These are phyloP conservation scores for Actinomortierella ambigua DNA, from an alignment of 371 early-diverging fungal genomes.

Conservation along the genomic window DNA sequence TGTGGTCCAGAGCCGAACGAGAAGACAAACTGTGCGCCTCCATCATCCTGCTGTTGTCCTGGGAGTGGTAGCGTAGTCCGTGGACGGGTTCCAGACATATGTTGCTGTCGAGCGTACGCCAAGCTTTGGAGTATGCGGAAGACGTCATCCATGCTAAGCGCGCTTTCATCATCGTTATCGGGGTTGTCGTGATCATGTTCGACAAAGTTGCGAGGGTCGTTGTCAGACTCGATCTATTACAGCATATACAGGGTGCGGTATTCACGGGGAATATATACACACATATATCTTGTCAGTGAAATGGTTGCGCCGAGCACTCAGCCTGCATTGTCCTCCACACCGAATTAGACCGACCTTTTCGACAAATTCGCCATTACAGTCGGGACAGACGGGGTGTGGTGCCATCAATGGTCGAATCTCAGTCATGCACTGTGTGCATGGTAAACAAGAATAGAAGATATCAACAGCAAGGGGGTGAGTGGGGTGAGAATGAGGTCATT, in stretches of 20 bases:
- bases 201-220: constrained; percentile 31
- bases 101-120: not conserved
- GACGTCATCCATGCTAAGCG: constrained; percentile 17
- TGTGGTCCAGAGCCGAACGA: too few species aligned
- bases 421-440: constrained; percentile 20
- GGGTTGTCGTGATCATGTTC: constrained; percentile 11
- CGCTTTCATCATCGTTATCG: constrained; percentile 10
- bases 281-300: constrained; percentile 3
- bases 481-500: not conserved
- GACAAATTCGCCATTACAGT: constrained; percentile 68
- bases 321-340: not conserved
- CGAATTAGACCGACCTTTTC: constrained; percentile 53
- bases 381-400: constrained; percentile 66
- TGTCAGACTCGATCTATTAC: constrained; percentile 27
- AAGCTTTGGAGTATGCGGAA: constrained; percentile 13
- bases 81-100: too few species aligned
- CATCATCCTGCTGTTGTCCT: constrained; percentile 1
- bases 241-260: not conserved
- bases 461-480: constrained; percentile 11
- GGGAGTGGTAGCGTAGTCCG: not conserved
- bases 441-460: too few species aligned
- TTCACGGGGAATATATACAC: constrained; percentile 3
- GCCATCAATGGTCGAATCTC: constrained; percentile 47
- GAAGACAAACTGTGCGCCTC: too few species aligned
- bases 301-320: not conserved